Evolutionary conservation across 495 filamentous ascomycete species (phyloP).

Genomic region (Neurospora sp.): DNA sequence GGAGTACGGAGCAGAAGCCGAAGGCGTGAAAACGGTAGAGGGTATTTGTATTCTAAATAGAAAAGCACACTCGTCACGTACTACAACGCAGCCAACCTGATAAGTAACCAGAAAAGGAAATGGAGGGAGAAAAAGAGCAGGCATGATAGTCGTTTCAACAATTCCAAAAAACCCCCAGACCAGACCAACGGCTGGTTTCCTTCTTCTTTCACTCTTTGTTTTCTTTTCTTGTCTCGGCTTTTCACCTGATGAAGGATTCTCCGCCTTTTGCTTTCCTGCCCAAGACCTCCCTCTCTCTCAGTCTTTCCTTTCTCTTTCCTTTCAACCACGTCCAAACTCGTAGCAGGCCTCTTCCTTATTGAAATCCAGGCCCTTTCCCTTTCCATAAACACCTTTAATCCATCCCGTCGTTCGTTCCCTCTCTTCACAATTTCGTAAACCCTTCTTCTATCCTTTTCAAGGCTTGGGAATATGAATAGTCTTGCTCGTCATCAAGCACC

Average conservation of each 20-base stretch:
- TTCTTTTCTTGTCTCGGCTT: not conserved
- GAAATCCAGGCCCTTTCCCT: constrained; percentile 1
- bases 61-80: not conserved
- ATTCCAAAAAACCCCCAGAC: not conserved
- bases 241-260: not conserved
- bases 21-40: not conserved
- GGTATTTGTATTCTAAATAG: not conserved
- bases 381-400: not conserved
- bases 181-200: not conserved
- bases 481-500: constrained; percentile 90
- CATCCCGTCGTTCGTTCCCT: not conserved
- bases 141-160: not conserved
- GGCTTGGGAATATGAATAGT: constrained; percentile 95
- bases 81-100: not conserved
- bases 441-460: constrained; percentile 19
- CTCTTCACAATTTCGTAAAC: not conserved
- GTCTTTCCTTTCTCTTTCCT: too few species aligned
- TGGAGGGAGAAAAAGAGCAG: not conserved
- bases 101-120: not conserved
- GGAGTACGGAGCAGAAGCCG: not conserved
- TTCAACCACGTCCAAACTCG: not conserved
- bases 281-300: not conserved
- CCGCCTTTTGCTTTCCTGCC: not conserved
- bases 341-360: not conserved
- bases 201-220: not conserved